phyloP scores from a whole-genome alignment of 306 rosid genomes.

The Comarum palustre region DNA sequence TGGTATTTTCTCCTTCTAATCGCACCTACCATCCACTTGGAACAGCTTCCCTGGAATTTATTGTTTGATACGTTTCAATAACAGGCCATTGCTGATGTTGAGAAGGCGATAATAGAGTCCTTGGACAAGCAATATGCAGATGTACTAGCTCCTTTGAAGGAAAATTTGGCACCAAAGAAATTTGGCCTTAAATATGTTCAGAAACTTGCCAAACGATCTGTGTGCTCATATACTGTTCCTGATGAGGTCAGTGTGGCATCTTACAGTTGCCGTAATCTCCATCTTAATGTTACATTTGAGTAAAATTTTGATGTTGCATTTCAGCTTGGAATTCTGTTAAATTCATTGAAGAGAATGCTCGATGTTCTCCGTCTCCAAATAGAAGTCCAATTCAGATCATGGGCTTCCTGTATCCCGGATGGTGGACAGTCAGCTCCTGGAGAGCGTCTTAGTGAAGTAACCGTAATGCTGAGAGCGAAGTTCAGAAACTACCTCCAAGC shows the following conservation, averaged over 20 bases:
- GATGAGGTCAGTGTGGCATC: slow-evolving; percentile 65
- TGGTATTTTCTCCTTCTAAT: neutral
- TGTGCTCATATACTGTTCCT: slow-evolving; percentile 62
- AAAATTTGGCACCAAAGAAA: slow-evolving; percentile 78
- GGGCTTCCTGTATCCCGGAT: slow-evolving; percentile 90
- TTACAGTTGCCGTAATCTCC: neutral
- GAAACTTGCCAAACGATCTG: slow-evolving; percentile 79
- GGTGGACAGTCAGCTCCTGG: slow-evolving; percentile 82
- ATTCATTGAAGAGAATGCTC: slow-evolving; percentile 91
- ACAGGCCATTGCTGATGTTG: slow-evolving; percentile 88
- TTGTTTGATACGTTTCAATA: slow-evolving; percentile 12
- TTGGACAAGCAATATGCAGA: slow-evolving; percentile 95
- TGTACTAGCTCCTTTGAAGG: slow-evolving; percentile 84
- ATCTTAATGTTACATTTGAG: slow-evolving; percentile 8
- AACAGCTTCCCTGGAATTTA: neutral
- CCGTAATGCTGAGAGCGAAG: slow-evolving; percentile 95
- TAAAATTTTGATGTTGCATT: slow-evolving; percentile 25
- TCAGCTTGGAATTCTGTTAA: slow-evolving; percentile 83
- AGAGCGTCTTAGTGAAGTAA: slow-evolving; percentile 94
- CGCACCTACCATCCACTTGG: neutral
- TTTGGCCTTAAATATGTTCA: slow-evolving; percentile 96
- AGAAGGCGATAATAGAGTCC: slow-evolving; percentile 83
- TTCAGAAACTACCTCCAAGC: slow-evolving; percentile 87
- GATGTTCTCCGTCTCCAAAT: slow-evolving; percentile 82
- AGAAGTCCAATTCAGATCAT: slow-evolving; percentile 81